Conservation (phyloP, 1,284 basidiomycete genomes). For the Veloporphyrellus conicus region DNA sequence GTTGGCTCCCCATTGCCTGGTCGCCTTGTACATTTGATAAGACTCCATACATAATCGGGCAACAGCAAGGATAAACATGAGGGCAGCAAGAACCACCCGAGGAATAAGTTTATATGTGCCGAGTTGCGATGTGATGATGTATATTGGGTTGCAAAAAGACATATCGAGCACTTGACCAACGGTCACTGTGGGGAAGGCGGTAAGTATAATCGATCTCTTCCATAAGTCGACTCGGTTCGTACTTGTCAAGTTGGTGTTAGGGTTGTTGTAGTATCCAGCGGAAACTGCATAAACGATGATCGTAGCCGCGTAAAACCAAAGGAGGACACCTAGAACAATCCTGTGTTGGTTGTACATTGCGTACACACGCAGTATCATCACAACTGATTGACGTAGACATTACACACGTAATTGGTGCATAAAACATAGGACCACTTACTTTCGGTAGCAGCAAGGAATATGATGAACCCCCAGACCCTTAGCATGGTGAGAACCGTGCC, state of each 20-base stretch:
- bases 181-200: slow-evolving; percentile 9
- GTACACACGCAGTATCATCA: slow-evolving; percentile 28
- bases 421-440: slow-evolving; percentile 11
- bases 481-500: slow-evolving; percentile 11
- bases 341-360: slow-evolving; percentile 22
- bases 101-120: slow-evolving; percentile 17
- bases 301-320: slow-evolving; percentile 12
- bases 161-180: slow-evolving; percentile 10
- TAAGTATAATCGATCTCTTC: background rate
- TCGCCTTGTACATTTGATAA: slow-evolving; percentile 11
- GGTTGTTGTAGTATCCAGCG: slow-evolving; percentile 9
- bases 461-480: slow-evolving; percentile 2
- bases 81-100: slow-evolving; percentile 14
- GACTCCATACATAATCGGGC: slow-evolving; percentile 8
- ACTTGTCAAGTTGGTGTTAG: slow-evolving; percentile 14
- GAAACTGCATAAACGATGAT: slow-evolving; percentile 8
- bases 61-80: slow-evolving; percentile 17
- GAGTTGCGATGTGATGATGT: background rate
- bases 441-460: slow-evolving; percentile 20
- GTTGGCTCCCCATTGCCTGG: slow-evolving; percentile 13
- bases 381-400: slow-evolving; percentile 8
- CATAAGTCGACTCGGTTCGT: background rate
- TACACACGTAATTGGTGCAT: background rate
- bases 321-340: slow-evolving; percentile 15
- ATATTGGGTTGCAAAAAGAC: slow-evolving; percentile 15